Evolutionary conservation across 2,329 filamentous ascomycete genomes (phyloP).

Genomic region (Trichoderma oligosporum): DNA sequence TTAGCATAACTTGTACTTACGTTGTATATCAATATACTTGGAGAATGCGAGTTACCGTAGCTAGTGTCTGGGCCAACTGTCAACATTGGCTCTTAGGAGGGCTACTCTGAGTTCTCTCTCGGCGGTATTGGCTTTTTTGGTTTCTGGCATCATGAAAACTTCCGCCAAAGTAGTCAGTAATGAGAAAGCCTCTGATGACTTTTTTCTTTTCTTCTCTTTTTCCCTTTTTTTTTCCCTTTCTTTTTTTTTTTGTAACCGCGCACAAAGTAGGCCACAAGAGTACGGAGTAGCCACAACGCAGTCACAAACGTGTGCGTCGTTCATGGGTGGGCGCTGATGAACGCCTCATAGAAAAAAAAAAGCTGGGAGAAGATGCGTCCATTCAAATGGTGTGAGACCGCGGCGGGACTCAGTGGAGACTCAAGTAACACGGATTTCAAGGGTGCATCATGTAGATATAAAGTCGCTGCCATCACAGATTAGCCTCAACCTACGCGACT

Average conservation of each 20-base stretch:
- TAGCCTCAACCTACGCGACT: not conserved
- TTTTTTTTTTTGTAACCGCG: too few relatives aligned
- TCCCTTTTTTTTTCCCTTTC: too few relatives aligned
- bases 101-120: too few relatives aligned
- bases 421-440: conserved; percentile 33
- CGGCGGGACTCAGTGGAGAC: conserved; percentile 37
- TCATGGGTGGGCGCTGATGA: conserved; percentile 22
- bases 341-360: conserved; percentile 32
- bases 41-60: not conserved
- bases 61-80: not conserved
- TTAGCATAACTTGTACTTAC: too few relatives aligned
- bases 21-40: too few relatives aligned
- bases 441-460: conserved; percentile 33
- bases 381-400: conserved; percentile 39
- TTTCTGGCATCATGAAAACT: too few relatives aligned
- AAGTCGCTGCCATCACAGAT: conserved; percentile 27
- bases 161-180: too few relatives aligned
- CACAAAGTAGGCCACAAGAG: not conserved
- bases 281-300: not conserved
- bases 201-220: too few relatives aligned
- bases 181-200: too few relatives aligned
- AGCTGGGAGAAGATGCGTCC: conserved; percentile 38
- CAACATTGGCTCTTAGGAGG: too few relatives aligned
- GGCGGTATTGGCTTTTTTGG: too few relatives aligned
- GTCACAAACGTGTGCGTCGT: conserved; percentile 11